phyloP scores from a whole-genome alignment of 345 rosid genomes.

The Gossypium thurberi region DNA sequence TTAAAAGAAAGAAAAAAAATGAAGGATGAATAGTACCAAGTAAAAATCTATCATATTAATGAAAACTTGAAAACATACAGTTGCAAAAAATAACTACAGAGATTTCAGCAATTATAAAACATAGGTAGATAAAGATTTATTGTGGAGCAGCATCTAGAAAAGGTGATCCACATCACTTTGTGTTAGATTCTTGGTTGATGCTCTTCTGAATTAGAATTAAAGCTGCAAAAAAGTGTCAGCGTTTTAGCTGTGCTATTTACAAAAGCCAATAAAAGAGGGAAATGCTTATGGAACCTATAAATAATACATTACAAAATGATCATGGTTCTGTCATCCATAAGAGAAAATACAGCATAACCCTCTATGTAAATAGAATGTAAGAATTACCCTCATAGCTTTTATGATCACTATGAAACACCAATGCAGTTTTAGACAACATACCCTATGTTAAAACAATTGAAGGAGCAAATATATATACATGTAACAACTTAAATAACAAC shows the following conservation, averaged over 20 bases:
- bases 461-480: too few relatives aligned
- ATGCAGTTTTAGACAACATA: constrained; percentile 66
- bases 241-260: constrained; percentile 45
- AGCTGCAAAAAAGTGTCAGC: constrained; percentile 17
- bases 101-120: background rate
- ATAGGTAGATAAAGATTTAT: too few relatives aligned
- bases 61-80: too few relatives aligned
- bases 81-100: background rate
- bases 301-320: background rate
- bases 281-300: too few relatives aligned
- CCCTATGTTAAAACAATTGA: too few relatives aligned
- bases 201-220: constrained; percentile 19
- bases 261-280: constrained; percentile 39
- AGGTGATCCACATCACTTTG: background rate
- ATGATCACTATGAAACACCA: constrained; percentile 68
- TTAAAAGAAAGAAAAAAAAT: background rate
- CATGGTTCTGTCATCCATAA: background rate
- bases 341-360: constrained; percentile 8
- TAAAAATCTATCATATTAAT: background rate
- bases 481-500: too few relatives aligned
- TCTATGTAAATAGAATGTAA: background rate
- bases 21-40: background rate
- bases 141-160: constrained; percentile 20
- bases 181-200: constrained; percentile 14
- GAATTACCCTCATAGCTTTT: constrained; percentile 79